These are phyloP conservation scores for Chionographis japonica DNA, from an alignment of 106 monocot species.

Conservation along the genomic window DNA sequence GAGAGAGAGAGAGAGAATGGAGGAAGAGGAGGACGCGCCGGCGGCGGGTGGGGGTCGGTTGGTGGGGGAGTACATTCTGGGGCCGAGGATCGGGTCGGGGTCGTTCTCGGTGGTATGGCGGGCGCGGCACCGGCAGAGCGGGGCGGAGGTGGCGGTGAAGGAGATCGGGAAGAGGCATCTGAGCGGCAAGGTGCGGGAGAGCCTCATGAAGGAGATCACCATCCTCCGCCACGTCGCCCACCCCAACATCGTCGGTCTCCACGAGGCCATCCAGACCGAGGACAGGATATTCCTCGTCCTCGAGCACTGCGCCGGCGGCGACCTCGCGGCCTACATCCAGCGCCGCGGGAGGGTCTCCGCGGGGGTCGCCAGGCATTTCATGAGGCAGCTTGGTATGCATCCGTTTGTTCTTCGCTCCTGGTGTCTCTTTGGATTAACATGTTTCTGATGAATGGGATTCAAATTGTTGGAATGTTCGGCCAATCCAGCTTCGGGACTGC, in stretches of 20 bases:
- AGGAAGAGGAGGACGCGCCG: background rate
- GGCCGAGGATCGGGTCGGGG: constrained; percentile 19
- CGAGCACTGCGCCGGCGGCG: constrained; percentile 34
- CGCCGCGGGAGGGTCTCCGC: constrained; percentile 15
- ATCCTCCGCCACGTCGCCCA: constrained; percentile 26
- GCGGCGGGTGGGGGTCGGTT: constrained; percentile 6
- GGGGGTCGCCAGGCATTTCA: constrained; percentile 23
- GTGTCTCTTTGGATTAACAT: too few relatives aligned
- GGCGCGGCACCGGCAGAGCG: constrained; percentile 17
- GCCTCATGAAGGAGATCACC: constrained; percentile 25
- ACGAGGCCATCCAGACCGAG: constrained; percentile 24
- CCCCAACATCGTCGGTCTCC: constrained; percentile 25
- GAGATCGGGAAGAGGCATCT: constrained; percentile 20
- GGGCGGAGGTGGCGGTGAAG: constrained; percentile 32
- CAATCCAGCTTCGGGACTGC: constrained; percentile 19
- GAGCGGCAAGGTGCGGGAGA: constrained; percentile 9
- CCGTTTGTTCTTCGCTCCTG: background rate
- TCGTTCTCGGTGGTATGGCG: constrained; percentile 28
- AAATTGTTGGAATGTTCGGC: background rate
- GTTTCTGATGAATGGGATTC: background rate
- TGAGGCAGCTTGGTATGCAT: constrained; percentile 29
- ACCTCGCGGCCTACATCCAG: constrained; percentile 17
- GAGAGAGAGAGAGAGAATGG: too few relatives aligned
- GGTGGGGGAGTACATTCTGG: constrained; percentile 54
- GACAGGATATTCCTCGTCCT: constrained; percentile 21